Conservation (phyloP, 2,329 filamentous ascomycete genomes). For the Chalaropsis ovoidea region DNA sequence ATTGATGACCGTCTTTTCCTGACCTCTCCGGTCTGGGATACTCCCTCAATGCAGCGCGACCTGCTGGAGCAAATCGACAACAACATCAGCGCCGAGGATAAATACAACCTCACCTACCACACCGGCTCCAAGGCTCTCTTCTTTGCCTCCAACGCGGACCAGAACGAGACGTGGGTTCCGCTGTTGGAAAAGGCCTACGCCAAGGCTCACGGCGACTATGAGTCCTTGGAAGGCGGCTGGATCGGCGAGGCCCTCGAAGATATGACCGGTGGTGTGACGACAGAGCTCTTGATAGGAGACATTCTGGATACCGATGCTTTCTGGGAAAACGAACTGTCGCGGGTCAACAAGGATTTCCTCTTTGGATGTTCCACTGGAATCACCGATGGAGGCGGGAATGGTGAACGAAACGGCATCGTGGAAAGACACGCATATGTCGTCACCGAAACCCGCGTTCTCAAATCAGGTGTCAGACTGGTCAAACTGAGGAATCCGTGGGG, state of each 20-base stretch:
- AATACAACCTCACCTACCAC: slow-evolving; percentile 61
- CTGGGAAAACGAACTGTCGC: slow-evolving; percentile 67
- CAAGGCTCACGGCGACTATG: slow-evolving; percentile 72
- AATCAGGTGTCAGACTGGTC: slow-evolving; percentile 45
- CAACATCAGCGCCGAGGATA: slow-evolving; percentile 56
- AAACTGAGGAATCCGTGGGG: slow-evolving; percentile 54
- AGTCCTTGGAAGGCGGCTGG: slow-evolving; percentile 59
- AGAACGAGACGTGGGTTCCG: slow-evolving; percentile 75
- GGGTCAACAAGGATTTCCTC: slow-evolving; percentile 67
- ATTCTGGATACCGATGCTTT: slow-evolving; percentile 56
- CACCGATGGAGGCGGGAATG: slow-evolving; percentile 36
- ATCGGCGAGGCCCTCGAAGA: slow-evolving; percentile 52
- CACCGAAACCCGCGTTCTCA: slow-evolving; percentile 31
- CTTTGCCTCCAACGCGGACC: slow-evolving; percentile 64
- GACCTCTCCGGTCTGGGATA: slow-evolving; percentile 71
- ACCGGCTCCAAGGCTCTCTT: slow-evolving; percentile 67
- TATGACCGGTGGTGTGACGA: slow-evolving; percentile 55
- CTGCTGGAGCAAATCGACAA: slow-evolving; percentile 66
- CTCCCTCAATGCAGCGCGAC: slow-evolving; percentile 62
- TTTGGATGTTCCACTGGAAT: slow-evolving; percentile 49
- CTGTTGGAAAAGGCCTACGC: slow-evolving; percentile 75
- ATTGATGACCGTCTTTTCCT: slow-evolving; percentile 86
- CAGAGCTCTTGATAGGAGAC: slow-evolving; percentile 54
- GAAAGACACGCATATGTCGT: slow-evolving; percentile 53
- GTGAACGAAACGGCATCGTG: slow-evolving; percentile 46